phyloP scores from a whole-genome alignment of 805 yeast genomes.

The Lipomyces mesembrius region DNA sequence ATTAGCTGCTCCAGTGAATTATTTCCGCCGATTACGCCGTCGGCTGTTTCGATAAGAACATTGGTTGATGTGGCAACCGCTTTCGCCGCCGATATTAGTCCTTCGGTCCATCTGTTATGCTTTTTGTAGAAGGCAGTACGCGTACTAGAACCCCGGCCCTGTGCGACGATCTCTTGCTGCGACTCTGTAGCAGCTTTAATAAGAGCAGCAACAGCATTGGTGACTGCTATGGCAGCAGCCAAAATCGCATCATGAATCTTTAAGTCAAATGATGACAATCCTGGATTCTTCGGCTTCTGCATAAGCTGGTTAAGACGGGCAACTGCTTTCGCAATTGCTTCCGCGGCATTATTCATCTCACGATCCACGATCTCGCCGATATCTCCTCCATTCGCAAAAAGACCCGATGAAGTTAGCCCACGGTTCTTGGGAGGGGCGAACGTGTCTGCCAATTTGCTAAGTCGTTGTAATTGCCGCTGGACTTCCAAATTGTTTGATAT shows the following conservation, averaged over 20 bases:
- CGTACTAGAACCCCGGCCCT: constrained; percentile 67
- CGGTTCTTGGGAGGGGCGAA: constrained; percentile 53
- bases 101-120: constrained; percentile 92
- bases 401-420: constrained; percentile 41
- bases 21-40: constrained; percentile 69
- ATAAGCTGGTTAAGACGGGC: constrained; percentile 60
- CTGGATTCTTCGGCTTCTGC: constrained; percentile 55
- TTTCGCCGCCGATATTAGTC: constrained; percentile 85
- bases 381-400: constrained; percentile 50
- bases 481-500: constrained; percentile 75
- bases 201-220: constrained; percentile 73
- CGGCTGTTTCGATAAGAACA: constrained; percentile 81
- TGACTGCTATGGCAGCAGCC: constrained; percentile 77
- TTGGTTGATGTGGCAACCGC: constrained; percentile 85
- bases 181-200: constrained; percentile 78
- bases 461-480: constrained; percentile 68
- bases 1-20: constrained; percentile 80
- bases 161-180: constrained; percentile 77
- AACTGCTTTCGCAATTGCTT: constrained; percentile 69
- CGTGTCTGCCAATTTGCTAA: constrained; percentile 60
- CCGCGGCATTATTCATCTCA: constrained; percentile 75
- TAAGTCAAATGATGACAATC: constrained; percentile 59
- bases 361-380: constrained; percentile 71
- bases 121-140: constrained; percentile 80
- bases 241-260: constrained; percentile 78